Conservation (phyloP, 2,329 filamentous ascomycete genomes). For the Stagonosporopsis chrysanthemi region DNA sequence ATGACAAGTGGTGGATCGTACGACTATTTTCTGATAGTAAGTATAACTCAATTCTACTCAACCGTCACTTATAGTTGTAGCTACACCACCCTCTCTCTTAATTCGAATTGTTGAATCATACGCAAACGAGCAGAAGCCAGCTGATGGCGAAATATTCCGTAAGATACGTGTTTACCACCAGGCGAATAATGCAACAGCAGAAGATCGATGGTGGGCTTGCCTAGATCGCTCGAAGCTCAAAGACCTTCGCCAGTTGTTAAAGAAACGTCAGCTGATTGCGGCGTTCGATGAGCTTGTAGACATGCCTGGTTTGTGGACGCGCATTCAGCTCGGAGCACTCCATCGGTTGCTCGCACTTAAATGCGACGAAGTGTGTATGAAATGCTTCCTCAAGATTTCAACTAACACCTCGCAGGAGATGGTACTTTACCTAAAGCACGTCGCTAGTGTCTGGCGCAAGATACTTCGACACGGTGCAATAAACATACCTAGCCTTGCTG, state of each 20-base stretch:
- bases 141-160: conserved; percentile 30
- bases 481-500: conserved; percentile 7
- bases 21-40: conserved; percentile 26
- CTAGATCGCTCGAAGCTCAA: conserved; percentile 29
- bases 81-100: conserved; percentile 13
- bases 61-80: conserved; percentile 7
- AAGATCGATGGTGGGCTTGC: conserved; percentile 28
- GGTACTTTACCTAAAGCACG: conserved; percentile 23
- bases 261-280: conserved; percentile 11
- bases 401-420: conserved; percentile 23
- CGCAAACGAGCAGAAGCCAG: conserved; percentile 24
- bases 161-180: conserved; percentile 30
- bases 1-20: conserved; percentile 35
- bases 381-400: background rate
- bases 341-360: conserved; percentile 28
- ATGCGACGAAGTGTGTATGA: conserved; percentile 27
- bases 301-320: conserved; percentile 29
- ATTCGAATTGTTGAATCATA: conserved; percentile 22
- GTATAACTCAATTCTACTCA: background rate
- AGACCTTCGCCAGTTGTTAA: conserved; percentile 28
- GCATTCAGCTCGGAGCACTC: conserved; percentile 29
- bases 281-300: conserved; percentile 29
- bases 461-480: conserved; percentile 18
- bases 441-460: conserved; percentile 13
- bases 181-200: conserved; percentile 13